A percentile compares a stretch with the other conserved stretches of the same genome.
phyloP scores from a whole-genome alignment of 2,329 filamentous ascomycete species.

The Trichoderma gracile region DNA sequence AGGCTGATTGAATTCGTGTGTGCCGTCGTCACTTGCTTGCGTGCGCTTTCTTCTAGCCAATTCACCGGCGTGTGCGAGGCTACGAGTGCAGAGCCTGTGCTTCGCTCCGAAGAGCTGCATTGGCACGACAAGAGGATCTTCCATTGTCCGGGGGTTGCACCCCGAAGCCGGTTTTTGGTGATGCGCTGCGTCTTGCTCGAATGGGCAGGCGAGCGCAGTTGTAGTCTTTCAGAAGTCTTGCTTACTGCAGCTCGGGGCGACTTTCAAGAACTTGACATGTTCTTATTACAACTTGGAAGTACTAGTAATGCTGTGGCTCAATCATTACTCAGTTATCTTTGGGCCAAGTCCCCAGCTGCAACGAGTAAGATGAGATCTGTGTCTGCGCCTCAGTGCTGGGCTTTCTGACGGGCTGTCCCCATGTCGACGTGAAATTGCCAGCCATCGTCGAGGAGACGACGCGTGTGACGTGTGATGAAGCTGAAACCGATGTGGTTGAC shows the following conservation, averaged over 20 bases:
- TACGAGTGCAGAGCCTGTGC: constrained; percentile 4
- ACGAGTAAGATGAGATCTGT: constrained; percentile 13
- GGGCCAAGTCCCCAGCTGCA: background rate
- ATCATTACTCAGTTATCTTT: no score
- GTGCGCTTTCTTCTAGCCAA: background rate
- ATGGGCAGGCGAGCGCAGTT: background rate
- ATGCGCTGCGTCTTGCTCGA: constrained; percentile 5
- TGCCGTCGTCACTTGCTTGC: constrained; percentile 21
- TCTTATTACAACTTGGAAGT: background rate
- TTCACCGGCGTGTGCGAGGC: constrained; percentile 5
- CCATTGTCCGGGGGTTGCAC: constrained; percentile 10
- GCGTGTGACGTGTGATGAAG: background rate
- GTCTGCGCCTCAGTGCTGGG: constrained; percentile 16
- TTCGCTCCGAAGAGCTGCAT: constrained; percentile 21
- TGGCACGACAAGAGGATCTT: constrained; percentile 8
- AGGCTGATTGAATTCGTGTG: background rate
- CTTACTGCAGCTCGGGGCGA: background rate
- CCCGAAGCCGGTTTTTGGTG: background rate
- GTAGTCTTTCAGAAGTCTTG: background rate
- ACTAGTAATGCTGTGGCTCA: background rate
- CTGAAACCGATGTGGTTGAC: constrained; percentile 17
- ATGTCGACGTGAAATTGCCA: constrained; percentile 11
- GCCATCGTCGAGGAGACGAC: background rate
- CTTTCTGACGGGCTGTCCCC: constrained; percentile 5
- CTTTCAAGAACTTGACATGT: background rate